Evolutionary conservation across 164 flowering plant genomes (phyloP), one percentile per base, ranked within the genome.

Genomic region (Dillenia turbinata): DNA sequence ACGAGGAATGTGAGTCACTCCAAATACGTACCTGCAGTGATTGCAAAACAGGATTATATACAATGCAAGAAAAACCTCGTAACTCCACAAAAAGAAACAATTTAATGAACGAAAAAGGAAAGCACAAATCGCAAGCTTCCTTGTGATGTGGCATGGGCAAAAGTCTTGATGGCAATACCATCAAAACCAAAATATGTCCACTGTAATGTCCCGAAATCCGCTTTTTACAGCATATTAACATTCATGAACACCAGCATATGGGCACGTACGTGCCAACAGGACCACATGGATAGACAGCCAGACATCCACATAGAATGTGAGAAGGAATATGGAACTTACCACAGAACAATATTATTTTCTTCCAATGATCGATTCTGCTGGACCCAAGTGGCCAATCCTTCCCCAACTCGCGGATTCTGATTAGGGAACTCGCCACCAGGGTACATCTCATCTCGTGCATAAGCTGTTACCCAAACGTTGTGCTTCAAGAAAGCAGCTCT

Each of bases 361-460:
- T 90, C 97, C 54, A 90, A 75, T 52, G 89, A 53, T 12, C 97
- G 79, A 60, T 90, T 71, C 57, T 85, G 77, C 81, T 86, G 75
- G 44, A 85, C 92, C 94, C 95, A 90, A 44, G 97, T 83, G 59
- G 86, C 78, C 69, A 90, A 73, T 45, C 97, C 97, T 64, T 90
- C 97, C 48, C 85, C 79, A 64, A 71, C 80, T 52, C 95, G 97
- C 52, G 95, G 97, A 77, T 90, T 90, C 73, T 90, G 97, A 70
- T 90, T 90, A 43, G 97, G 97, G 67, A 90, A 90, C 69, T 90
- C 97, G 63, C 95, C 97, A 55, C 97, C 97, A 47, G 95, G 97
- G 74, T 81, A 88, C 69, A 74, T 81, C 68, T 90, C 92, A 55
- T 79, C 80, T 22, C 76, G 87, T 5, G 83, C 76, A 77, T 79